These are phyloP conservation scores for Schizosaccharomyces octosporus DNA, from an alignment of 805 yeast species.

Conservation along the genomic window DNA sequence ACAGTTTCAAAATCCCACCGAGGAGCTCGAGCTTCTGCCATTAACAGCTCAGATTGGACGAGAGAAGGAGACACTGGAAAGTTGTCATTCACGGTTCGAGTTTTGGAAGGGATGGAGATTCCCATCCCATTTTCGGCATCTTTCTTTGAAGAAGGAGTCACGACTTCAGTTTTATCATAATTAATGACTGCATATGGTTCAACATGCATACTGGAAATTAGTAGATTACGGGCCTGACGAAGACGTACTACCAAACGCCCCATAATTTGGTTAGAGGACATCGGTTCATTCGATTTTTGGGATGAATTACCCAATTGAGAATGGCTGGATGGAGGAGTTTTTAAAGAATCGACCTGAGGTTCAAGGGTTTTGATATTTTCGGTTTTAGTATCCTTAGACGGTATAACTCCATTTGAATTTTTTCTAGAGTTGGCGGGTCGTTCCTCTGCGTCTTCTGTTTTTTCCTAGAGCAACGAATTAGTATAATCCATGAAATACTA, in stretches of 20 bases:
- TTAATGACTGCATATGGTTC: conserved; percentile 71
- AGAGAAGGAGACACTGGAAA: background rate
- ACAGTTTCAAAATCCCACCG: conserved; percentile 80
- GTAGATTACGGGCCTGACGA: conserved; percentile 50
- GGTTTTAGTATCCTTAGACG: too few relatives aligned
- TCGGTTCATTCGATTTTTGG: too few relatives aligned
- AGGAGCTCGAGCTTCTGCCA: conserved; percentile 18
- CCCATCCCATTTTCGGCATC: conserved; percentile 27
- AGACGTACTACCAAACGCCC: conserved; percentile 68
- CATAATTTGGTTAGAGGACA: background rate
- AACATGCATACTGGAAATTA: conserved; percentile 28
- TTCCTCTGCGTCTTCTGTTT: too few relatives aligned
- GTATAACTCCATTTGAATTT: too few relatives aligned
- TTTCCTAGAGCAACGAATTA: too few relatives aligned
- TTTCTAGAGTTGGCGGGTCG: too few relatives aligned
- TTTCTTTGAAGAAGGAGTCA: conserved; percentile 23
- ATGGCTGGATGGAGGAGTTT: too few relatives aligned
- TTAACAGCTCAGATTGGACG: background rate
- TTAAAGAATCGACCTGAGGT: too few relatives aligned
- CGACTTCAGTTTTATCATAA: conserved; percentile 74
- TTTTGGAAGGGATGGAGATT: conserved; percentile 5
- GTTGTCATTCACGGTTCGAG: conserved; percentile 5
- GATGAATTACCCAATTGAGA: too few relatives aligned
- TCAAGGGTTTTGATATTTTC: too few relatives aligned
- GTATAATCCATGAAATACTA: too few relatives aligned